Base-by-base conservation (phyloP, 495 filamentous ascomycete genomes). In the Neurospora sp. region DNA sequence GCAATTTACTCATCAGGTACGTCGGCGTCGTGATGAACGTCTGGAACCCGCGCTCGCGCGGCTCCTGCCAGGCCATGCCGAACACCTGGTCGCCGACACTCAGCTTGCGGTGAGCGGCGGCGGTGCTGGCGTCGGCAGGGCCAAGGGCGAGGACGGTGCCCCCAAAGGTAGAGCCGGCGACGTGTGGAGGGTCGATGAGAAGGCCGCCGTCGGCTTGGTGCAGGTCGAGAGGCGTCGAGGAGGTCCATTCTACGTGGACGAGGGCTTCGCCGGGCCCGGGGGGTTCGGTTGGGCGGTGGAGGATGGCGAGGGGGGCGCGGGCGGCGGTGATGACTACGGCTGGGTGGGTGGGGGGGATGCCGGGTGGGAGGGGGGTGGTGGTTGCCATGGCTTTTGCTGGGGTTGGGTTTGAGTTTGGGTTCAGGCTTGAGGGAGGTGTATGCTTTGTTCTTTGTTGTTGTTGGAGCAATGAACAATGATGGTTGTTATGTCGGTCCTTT, bases 191-290 rank as follows among this genome's bases (percentile, higher is more conserved):
- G 16, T 78, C 75, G 38, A 87, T 76, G 4, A 84, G 70, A 1
- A 88, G 77, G 8, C 84, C 85, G 44, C 86, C 84, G 73, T 86
- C 85, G 45, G 83, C 84, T 74, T 87, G 83, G 77, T 88, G 87
- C 40, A 88, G 79, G 75, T 88, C 86, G 1, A 88, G 78, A 0
- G 87, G 87, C 17, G 84, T 84, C 16, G 86, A 87, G 20, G 85
- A 79, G 6, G 85, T 87, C 84, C 84, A 87, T 70, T 83, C 75
- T 6, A 84, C 80, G 41, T 81, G 76, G 39, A 86, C 73, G 17
- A 78, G 74, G 45, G 84, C 78, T 72, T 86, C 84, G 48, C 76
- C 75, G 3, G 70, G 73, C n/a, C 42, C 70, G 8, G 84, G 86
- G 31, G 79, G 35, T 69, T 79, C 70, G 5, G 84, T 86, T 7